Percentiles rank a stretch among this genome's conserved stretches.
phyloP scores from a whole-genome alignment of 2,329 filamentous ascomycete genomes.

The Volutella citrinella region DNA sequence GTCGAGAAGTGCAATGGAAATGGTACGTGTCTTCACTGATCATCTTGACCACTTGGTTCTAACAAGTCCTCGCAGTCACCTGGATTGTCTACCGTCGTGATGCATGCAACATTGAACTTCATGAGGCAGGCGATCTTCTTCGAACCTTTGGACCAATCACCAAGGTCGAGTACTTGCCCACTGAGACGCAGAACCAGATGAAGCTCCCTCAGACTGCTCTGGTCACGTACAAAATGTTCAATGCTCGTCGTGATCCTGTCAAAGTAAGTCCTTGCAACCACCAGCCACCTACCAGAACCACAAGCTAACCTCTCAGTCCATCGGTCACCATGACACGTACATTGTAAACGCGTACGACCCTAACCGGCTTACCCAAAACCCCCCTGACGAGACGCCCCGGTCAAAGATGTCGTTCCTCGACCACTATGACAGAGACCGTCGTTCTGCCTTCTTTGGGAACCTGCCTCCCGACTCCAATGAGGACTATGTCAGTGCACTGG shows the following conservation, averaged over 20 bases:
- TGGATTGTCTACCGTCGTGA: slow-evolving; percentile 44
- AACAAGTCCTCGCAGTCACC: too few relatives aligned
- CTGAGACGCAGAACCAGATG: slow-evolving; percentile 30
- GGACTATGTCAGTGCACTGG: slow-evolving; percentile 34
- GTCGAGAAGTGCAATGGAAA: slow-evolving; percentile 59
- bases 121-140: slow-evolving; percentile 45
- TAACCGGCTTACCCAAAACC: slow-evolving; percentile 9
- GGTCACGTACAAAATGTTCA: slow-evolving; percentile 50
- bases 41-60: too few relatives aligned
- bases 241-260: slow-evolving; percentile 47
- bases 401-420: too few relatives aligned
- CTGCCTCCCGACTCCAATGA: slow-evolving; percentile 38
- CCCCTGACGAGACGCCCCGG: slow-evolving; percentile 2
- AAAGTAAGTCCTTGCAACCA: slow-evolving; percentile 43
- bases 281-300: too few relatives aligned
- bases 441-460: slow-evolving; percentile 47
- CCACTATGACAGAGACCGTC: slow-evolving; percentile 41
- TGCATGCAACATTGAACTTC: slow-evolving; percentile 33
- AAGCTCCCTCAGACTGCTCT: slow-evolving; percentile 38
- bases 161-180: slow-evolving; percentile 35
- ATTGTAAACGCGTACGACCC: slow-evolving; percentile 10
- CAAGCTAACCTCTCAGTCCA: slow-evolving; percentile 1
- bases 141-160: slow-evolving; percentile 41
- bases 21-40: slow-evolving; percentile 38
- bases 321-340: slow-evolving; percentile 2